phyloP scores from a whole-genome alignment of 805 yeast species.

The Ogataea saltuana region DNA sequence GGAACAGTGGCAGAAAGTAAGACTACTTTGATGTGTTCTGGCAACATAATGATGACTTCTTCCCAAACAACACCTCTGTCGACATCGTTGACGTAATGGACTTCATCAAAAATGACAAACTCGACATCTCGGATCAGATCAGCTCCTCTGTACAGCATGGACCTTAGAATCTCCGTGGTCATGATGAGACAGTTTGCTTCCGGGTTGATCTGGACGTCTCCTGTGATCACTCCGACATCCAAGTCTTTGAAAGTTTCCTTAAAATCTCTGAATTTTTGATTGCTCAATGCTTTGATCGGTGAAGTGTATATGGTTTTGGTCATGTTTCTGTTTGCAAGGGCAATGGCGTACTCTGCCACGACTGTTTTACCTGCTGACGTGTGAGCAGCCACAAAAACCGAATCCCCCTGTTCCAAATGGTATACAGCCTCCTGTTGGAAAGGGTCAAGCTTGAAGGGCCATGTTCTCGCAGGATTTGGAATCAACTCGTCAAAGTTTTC shows the following conservation, averaged over 20 bases:
- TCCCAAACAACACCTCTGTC: conserved; percentile 99
- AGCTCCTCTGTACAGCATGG: conserved; percentile 96
- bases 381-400: conserved; percentile 98
- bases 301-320: conserved; percentile 96
- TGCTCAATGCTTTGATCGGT: conserved; percentile 44
- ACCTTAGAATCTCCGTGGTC: conserved; percentile 95
- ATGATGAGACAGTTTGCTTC: conserved; percentile 94
- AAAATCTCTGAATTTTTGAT: conserved; percentile 23
- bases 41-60: conserved; percentile 96
- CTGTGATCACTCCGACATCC: conserved; percentile 93
- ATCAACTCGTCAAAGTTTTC: conserved; percentile 85
- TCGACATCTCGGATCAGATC: conserved; percentile 96
- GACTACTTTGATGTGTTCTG: conserved; percentile 92
- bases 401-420: conserved; percentile 95
- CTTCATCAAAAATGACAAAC: conserved; percentile 96
- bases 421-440: conserved; percentile 97
- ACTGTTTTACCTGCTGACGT: conserved; percentile 99
- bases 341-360: conserved; percentile 97
- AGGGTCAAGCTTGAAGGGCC: conserved; percentile 94
- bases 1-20: conserved; percentile 96
- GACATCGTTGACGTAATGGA: conserved; percentile 94
- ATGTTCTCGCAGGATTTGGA: conserved; percentile 88
- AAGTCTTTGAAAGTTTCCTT: conserved; percentile 43
- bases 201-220: conserved; percentile 96
- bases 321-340: conserved; percentile 94